Evolutionary conservation across 2,329 filamentous ascomycete genomes (phyloP).

Genomic region (Leptographium procerum): DNA sequence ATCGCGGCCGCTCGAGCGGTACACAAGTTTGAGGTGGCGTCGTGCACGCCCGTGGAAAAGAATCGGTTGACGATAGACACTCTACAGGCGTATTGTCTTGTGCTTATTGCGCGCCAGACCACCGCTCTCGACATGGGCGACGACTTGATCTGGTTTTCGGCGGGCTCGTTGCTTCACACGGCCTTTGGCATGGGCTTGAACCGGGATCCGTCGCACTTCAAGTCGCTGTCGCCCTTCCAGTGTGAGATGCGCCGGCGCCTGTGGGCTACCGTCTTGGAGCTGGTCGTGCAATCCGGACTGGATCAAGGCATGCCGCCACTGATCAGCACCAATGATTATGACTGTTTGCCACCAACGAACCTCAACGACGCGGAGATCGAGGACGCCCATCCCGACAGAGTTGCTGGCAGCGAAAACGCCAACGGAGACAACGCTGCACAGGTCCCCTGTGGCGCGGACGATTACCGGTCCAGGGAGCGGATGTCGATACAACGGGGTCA

Average conservation of each 20-base stretch:
- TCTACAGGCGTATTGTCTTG: conserved; percentile 12
- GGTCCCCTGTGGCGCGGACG: too few species aligned
- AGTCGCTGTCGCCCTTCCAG: conserved; percentile 32
- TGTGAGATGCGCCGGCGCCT: conserved; percentile 44
- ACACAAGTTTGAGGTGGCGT: background rate
- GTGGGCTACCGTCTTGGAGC: conserved; percentile 45
- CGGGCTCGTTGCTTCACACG: conserved; percentile 37
- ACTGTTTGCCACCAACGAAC: conserved; percentile 37
- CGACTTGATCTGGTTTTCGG: conserved; percentile 41
- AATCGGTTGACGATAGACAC: conserved; percentile 9
- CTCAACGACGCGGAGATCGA: conserved; percentile 39
- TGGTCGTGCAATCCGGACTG: conserved; percentile 39
- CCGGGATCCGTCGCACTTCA: conserved; percentile 39
- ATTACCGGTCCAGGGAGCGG: background rate
- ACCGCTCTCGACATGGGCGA: conserved; percentile 29
- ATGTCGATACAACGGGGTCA: background rate
- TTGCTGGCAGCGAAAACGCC: background rate
- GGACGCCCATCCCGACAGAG: background rate
- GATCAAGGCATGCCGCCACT: conserved; percentile 40
- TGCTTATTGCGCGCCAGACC: conserved; percentile 11
- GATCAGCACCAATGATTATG: conserved; percentile 34
- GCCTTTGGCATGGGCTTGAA: conserved; percentile 49
- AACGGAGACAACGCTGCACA: background rate
- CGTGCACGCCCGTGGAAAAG: conserved; percentile 11
- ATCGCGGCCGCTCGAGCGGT: conserved; percentile 8